These are phyloP conservation scores for Fraxinus anomala DNA, from an alignment of 257 asterid species.

Conservation along the genomic window DNA sequence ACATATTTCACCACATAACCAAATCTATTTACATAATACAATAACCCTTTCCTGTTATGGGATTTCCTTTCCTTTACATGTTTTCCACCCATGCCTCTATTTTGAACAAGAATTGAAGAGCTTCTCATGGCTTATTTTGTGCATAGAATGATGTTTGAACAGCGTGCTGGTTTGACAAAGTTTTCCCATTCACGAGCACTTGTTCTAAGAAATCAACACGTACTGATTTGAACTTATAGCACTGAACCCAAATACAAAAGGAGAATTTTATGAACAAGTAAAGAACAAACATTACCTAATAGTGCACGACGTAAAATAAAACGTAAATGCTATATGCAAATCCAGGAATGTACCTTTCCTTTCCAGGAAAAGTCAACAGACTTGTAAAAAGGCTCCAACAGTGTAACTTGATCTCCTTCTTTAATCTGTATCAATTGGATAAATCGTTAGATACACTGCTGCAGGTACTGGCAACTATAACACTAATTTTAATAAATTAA, in stretches of 20 bases:
- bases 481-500: conserved; percentile 1
- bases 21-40: background rate
- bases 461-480: background rate
- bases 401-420: conserved; percentile 77
- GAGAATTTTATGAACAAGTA: conserved; percentile 3
- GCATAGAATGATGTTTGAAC: conserved; percentile 70
- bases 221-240: conserved; percentile 76
- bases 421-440: conserved; percentile 51
- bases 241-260: conserved; percentile 42
- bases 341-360: conserved; percentile 56
- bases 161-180: conserved; percentile 50
- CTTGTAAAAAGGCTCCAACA: conserved; percentile 72
- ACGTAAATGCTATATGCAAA: background rate
- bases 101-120: background rate
- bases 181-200: conserved; percentile 81
- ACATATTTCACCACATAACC: background rate
- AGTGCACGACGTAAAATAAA: background rate
- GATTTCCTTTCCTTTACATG: background rate
- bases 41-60: background rate
- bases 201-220: conserved; percentile 88
- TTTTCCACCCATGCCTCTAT: background rate
- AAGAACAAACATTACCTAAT: background rate
- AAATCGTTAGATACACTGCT: conserved; percentile 11
- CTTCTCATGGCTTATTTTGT: conserved; percentile 66
- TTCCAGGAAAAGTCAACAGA: conserved; percentile 73